These are phyloP conservation scores for Pichia insulana DNA, from an alignment of 805 yeast genomes.

Conservation along the genomic window DNA sequence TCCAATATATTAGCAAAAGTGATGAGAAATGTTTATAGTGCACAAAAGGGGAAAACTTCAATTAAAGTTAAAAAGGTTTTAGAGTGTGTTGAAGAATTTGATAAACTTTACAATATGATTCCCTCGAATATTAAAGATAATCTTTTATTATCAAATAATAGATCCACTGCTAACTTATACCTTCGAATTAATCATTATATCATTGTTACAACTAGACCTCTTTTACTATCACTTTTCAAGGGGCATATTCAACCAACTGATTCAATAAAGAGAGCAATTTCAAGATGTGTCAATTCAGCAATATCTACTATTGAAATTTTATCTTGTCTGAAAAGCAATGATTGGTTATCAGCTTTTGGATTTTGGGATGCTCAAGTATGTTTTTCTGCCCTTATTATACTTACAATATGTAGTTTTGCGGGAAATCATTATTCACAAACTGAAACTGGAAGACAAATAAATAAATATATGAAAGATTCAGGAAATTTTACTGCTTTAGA, in stretches of 20 bases:
- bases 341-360: constrained; percentile 27
- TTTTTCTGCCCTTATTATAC: constrained; percentile 24
- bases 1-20: constrained; percentile 18
- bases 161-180: constrained; percentile 27
- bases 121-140: constrained; percentile 15
- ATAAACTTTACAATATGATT: constrained; percentile 18
- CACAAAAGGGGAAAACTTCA: constrained; percentile 16
- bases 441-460: constrained; percentile 18
- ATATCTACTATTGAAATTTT: constrained; percentile 9
- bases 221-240: constrained; percentile 24
- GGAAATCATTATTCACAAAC: constrained; percentile 18
- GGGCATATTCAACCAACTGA: constrained; percentile 17
- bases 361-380: constrained; percentile 29
- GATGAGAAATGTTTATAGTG: constrained; percentile 21
- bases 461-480: constrained; percentile 19
- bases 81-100: constrained; percentile 18
- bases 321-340: constrained; percentile 15
- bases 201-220: constrained; percentile 27
- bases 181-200: constrained; percentile 26
- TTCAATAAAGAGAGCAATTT: constrained; percentile 21
- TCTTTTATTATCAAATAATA: constrained; percentile 12
- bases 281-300: constrained; percentile 22
- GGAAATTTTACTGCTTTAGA: constrained; percentile 28
- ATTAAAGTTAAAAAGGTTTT: constrained; percentile 20
- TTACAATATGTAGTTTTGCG: constrained; percentile 19